phyloP scores from a whole-genome alignment of 164 flowering plant species.

The Warburgia ugandensis region DNA sequence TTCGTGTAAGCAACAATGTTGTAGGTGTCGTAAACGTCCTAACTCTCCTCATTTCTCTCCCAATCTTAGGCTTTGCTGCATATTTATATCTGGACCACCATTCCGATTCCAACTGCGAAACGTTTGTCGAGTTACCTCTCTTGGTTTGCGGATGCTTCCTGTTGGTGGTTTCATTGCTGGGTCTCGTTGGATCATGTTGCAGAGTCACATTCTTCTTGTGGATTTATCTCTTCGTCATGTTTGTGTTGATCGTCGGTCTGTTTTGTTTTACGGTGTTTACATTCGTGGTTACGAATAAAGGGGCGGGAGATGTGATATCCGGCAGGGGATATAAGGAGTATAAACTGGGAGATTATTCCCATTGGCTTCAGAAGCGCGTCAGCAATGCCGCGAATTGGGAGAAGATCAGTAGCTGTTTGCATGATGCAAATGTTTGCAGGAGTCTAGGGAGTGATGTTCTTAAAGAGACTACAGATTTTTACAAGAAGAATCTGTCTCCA shows the following conservation, averaged over 20 bases:
- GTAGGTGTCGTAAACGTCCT: conserved; percentile 29
- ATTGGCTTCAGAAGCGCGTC: conserved; percentile 48
- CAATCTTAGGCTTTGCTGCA: conserved; percentile 4
- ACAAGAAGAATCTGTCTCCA: conserved; percentile 20
- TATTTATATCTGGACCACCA: conserved; percentile 9
- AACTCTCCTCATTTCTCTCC: conserved; percentile 19
- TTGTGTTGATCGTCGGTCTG: conserved; percentile 31
- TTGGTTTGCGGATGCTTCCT: conserved; percentile 24
- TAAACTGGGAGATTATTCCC: conserved; percentile 46
- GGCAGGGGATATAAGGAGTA: conserved; percentile 32
- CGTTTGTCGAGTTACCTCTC: conserved; percentile 27
- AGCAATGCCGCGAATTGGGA: conserved; percentile 39
- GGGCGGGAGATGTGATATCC: conserved; percentile 31
- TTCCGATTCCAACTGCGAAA: conserved; percentile 28
- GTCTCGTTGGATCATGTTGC: conserved; percentile 41
- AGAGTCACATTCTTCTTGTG: conserved; percentile 20
- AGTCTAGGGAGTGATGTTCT: conserved; percentile 1
- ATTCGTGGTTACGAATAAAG: conserved; percentile 44
- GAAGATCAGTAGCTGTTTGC: conserved; percentile 41
- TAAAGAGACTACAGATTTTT: conserved; percentile 12
- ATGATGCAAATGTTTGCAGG: conserved; percentile 32
- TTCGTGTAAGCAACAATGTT: conserved; percentile 37
- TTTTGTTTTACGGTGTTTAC: conserved; percentile 34
- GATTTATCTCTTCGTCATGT: conserved; percentile 35
- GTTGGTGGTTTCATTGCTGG: conserved; percentile 23